Evolutionary conservation across 2,329 filamentous ascomycete genomes (phyloP).

Genomic region (Alternaria gaisen): DNA sequence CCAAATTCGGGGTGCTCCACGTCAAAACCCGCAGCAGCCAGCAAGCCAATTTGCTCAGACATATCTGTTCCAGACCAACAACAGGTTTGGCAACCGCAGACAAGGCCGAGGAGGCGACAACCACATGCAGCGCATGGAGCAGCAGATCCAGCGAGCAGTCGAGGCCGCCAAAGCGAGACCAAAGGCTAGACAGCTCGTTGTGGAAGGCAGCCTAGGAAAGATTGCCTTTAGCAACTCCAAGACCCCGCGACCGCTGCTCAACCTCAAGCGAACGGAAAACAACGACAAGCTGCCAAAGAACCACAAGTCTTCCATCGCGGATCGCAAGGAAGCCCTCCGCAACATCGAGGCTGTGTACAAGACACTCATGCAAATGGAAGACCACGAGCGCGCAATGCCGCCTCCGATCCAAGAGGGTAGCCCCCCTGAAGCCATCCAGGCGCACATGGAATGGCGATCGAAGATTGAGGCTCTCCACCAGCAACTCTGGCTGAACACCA

Average conservation of each 20-base stretch:
- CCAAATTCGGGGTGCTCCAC: conserved; percentile 88
- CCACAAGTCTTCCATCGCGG: conserved; percentile 64
- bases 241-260: conserved; percentile 92
- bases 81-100: conserved; percentile 78
- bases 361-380: conserved; percentile 91
- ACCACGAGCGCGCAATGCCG: conserved; percentile 84
- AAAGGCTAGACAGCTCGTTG: conserved; percentile 96
- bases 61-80: conserved; percentile 94
- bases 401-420: conserved; percentile 69
- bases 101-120: conserved; percentile 89
- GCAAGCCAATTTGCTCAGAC: conserved; percentile 97
- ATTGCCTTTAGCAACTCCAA: conserved; percentile 99
- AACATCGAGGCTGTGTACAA: conserved; percentile 91
- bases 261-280: conserved; percentile 87
- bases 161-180: conserved; percentile 97
- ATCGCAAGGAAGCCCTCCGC: conserved; percentile 82
- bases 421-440: conserved; percentile 74
- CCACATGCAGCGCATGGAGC: conserved; percentile 98
- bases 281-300: conserved; percentile 57
- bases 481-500: conserved; percentile 84
- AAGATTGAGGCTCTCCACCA: conserved; percentile 75
- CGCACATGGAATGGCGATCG: conserved; percentile 81
- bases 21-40: conserved; percentile 91
- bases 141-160: conserved; percentile 96
- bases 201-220: conserved; percentile 95